Conservation (phyloP, 2,329 filamentous ascomycete species). For the Colletotrichum godetiae region DNA sequence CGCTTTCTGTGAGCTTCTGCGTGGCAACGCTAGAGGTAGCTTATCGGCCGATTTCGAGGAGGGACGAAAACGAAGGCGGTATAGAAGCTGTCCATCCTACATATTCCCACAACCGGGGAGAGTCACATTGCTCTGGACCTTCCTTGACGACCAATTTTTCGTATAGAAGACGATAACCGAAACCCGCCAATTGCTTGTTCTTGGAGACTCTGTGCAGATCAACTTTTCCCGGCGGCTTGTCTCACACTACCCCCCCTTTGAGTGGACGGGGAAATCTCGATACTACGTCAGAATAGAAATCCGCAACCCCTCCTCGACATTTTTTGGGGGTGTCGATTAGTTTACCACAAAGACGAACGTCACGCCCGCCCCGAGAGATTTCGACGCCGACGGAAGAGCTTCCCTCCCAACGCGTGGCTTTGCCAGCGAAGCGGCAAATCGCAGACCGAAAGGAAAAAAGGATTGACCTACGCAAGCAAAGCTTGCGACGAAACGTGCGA, state of each 20-base stretch:
- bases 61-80: constrained; percentile 1
- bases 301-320: constrained; percentile 25
- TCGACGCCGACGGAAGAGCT: not conserved
- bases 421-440: not conserved
- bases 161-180: not conserved
- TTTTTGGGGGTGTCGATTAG: not conserved
- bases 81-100: not conserved
- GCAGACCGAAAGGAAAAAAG: not conserved
- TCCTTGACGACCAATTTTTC: not conserved
- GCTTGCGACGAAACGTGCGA: constrained; percentile 20
- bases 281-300: constrained; percentile 27
- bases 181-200: not conserved
- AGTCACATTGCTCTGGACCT: not conserved
- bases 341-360: not conserved
- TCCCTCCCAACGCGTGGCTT: constrained; percentile 2
- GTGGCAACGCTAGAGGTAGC: not conserved
- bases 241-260: constrained; percentile 11
- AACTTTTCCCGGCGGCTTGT: not conserved
- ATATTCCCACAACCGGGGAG: not conserved
- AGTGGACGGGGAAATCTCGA: constrained; percentile 18
- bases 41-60: not conserved
- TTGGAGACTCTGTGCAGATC: not conserved
- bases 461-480: constrained; percentile 1
- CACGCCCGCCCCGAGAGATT: not conserved
- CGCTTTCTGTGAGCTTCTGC: constrained; percentile 9